These are phyloP conservation scores for Ganoderma multipileum DNA, from an alignment of 1,284 basidiomycete species.

Conservation along the genomic window DNA sequence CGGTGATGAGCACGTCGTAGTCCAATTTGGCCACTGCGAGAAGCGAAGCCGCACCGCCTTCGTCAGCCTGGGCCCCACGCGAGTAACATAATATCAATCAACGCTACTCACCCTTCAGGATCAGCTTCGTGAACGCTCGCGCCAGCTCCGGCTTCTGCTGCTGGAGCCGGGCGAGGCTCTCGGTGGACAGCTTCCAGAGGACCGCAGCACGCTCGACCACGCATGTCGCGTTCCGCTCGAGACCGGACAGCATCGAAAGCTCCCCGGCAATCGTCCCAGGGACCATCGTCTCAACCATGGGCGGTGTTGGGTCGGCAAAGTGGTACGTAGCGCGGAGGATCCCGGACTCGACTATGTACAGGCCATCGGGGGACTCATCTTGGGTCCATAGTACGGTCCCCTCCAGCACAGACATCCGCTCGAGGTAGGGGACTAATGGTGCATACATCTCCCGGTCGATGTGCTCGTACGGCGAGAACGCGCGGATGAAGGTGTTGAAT, in stretches of 20 bases:
- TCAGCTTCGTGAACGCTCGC: conserved; percentile 71
- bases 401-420: conserved; percentile 60
- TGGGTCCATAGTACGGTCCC: conserved; percentile 81
- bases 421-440: conserved; percentile 77
- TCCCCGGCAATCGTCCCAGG: conserved; percentile 92
- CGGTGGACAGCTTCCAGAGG: conserved; percentile 79
- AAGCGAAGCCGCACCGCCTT: background rate
- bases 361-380: conserved; percentile 78
- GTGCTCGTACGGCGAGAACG: conserved; percentile 74
- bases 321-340: conserved; percentile 82
- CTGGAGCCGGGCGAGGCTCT: conserved; percentile 66
- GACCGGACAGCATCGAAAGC: conserved; percentile 79
- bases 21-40: conserved; percentile 77
- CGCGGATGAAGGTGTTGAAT: conserved; percentile 73
- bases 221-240: conserved; percentile 85
- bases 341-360: conserved; percentile 89
- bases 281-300: conserved; percentile 90
- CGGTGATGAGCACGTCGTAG: conserved; percentile 76
- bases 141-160: conserved; percentile 71
- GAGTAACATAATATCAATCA: background rate
- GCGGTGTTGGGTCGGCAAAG: conserved; percentile 72
- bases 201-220: conserved; percentile 80
- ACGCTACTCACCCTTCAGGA: conserved; percentile 74
- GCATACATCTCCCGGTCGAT: conserved; percentile 56
- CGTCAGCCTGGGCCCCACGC: conserved; percentile 9